Conservation (phyloP, 2,329 filamentous ascomycete genomes). For the Cordyceps javanica region DNA sequence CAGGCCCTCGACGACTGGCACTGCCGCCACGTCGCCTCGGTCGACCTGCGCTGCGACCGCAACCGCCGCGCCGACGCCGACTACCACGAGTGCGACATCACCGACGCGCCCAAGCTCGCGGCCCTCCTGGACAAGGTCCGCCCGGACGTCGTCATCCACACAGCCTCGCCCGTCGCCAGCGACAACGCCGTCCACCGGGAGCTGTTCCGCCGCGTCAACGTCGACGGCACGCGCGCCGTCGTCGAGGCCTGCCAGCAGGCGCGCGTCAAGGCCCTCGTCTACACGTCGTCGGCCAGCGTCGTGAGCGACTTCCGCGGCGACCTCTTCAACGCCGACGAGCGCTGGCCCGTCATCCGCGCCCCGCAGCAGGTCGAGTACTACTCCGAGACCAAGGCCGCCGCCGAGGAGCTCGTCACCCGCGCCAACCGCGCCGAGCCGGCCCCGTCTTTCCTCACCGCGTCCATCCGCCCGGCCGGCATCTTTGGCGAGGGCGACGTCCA, state of each 20-base stretch:
- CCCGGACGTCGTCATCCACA: constrained; percentile 86
- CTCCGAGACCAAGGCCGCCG: constrained; percentile 82
- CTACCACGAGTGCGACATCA: constrained; percentile 76
- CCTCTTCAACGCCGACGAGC: constrained; percentile 79
- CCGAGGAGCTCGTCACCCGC: constrained; percentile 72
- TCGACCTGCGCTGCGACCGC: constrained; percentile 65
- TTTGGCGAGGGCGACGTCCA: constrained; percentile 86
- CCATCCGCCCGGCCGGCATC: constrained; percentile 82
- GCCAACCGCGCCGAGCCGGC: constrained; percentile 58
- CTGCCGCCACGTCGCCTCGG: constrained; percentile 54
- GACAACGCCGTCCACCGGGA: constrained; percentile 47
- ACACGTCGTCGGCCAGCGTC: constrained; percentile 84
- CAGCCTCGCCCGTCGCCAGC: constrained; percentile 64
- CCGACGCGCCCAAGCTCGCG: constrained; percentile 54
- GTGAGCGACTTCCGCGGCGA: constrained; percentile 76
- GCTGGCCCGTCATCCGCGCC: constrained; percentile 69
- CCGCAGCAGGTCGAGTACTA: constrained; percentile 73
- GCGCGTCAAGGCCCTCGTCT: constrained; percentile 76
- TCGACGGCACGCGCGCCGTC: constrained; percentile 75
- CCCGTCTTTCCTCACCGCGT: constrained; percentile 61
- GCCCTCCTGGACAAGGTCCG: constrained; percentile 58
- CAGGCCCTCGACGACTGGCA: constrained; percentile 53
- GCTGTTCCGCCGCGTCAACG: constrained; percentile 75
- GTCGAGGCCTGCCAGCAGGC: constrained; percentile 65
- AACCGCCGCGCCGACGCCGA: constrained; percentile 56